Evolutionary conservation across 1,284 basidiomycete species (phyloP).

Genomic region (Coriolopsis trogii): DNA sequence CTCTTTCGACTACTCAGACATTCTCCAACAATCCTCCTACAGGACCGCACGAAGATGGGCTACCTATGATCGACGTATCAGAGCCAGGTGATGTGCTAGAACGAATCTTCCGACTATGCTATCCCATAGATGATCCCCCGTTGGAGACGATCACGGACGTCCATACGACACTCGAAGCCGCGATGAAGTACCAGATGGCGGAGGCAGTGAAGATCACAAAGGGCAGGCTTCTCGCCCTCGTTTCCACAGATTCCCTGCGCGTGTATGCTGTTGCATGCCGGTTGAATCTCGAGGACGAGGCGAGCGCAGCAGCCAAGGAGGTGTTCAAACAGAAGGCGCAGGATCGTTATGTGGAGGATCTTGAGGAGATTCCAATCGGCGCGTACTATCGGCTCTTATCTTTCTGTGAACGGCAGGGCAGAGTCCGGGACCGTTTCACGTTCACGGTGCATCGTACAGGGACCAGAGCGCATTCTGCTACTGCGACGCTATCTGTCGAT

Average conservation of each 20-base stretch:
- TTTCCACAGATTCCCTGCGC: slow-evolving; percentile 5
- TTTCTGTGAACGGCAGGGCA: slow-evolving; percentile 11
- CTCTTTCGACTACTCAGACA: not conserved
- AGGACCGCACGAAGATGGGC: not conserved
- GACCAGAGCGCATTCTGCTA: not conserved
- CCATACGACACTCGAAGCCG: slow-evolving; percentile 13
- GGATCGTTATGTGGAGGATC: slow-evolving; percentile 12
- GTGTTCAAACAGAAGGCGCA: slow-evolving; percentile 7
- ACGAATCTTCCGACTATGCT: slow-evolving; percentile 20
- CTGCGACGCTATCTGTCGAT: not conserved
- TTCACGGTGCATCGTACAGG: slow-evolving; percentile 6
- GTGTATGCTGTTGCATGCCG: slow-evolving; percentile 22
- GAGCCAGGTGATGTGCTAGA: slow-evolving; percentile 17
- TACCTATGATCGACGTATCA: slow-evolving; percentile 5
- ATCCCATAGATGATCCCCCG: slow-evolving; percentile 20
- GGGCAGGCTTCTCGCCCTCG: slow-evolving; percentile 9
- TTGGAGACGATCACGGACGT: slow-evolving; percentile 6
- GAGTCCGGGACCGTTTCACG: slow-evolving; percentile 5
- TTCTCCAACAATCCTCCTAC: not conserved
- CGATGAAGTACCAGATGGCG: slow-evolving; percentile 25
- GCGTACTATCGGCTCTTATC: slow-evolving; percentile 20
- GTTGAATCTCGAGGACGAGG: slow-evolving; percentile 14
- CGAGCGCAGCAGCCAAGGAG: slow-evolving; percentile 10
- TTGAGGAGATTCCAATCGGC: slow-evolving; percentile 20
- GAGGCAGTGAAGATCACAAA: slow-evolving; percentile 8